Conservation (phyloP, 1,139 yeast species). For the Taphrina wiesneri region DNA sequence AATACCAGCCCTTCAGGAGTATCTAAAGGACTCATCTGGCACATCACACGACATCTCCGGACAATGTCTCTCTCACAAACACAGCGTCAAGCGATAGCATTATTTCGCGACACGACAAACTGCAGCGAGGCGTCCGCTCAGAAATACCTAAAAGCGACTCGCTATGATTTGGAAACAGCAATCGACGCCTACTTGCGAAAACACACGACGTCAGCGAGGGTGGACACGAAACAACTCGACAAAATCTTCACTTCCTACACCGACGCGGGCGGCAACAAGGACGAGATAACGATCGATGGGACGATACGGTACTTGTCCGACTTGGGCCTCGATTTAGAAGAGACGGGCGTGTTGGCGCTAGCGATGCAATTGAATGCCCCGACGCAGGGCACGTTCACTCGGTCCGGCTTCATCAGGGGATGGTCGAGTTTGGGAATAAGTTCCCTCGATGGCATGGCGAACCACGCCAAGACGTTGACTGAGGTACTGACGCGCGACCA, state of each 20-base stretch:
- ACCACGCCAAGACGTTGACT: conserved; percentile 49
- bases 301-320: conserved; percentile 67
- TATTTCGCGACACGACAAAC: conserved; percentile 18
- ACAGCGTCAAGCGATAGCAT: conserved; percentile 15
- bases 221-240: conserved; percentile 19
- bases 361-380: conserved; percentile 70
- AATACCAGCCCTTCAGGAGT: too few relatives aligned
- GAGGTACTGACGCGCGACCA: conserved; percentile 42
- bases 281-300: conserved; percentile 66
- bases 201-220: conserved; percentile 1
- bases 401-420: conserved; percentile 54
- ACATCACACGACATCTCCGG: not conserved
- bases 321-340: conserved; percentile 70
- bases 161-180: conserved; percentile 24
- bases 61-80: conserved; percentile 17
- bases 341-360: conserved; percentile 65
- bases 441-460: conserved; percentile 55
- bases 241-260: conserved; percentile 5
- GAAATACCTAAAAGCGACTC: conserved; percentile 26
- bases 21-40: too few relatives aligned
- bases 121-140: conserved; percentile 26
- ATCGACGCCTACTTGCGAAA: conserved; percentile 25
- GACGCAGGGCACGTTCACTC: conserved; percentile 61
- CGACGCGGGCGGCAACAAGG: not conserved
- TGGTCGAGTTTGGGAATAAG: conserved; percentile 54